phyloP scores from a whole-genome alignment of 1,284 basidiomycete genomes.

The Gymnopus androsaceus region DNA sequence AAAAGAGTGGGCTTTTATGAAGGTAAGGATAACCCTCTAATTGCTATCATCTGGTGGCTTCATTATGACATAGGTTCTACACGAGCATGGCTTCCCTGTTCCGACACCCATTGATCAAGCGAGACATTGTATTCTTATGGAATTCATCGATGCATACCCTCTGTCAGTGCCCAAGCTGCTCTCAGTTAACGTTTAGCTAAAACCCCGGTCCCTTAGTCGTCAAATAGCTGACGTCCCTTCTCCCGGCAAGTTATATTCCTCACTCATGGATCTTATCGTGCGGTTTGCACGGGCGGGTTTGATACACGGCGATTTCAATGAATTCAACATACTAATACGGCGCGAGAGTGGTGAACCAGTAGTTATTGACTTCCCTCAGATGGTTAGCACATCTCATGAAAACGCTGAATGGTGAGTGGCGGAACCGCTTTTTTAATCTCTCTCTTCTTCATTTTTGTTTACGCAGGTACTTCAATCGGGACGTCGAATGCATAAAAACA shows the following conservation, averaged over 20 bases:
- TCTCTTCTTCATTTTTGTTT: conserved; percentile 15
- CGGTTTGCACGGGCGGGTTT: conserved; percentile 91
- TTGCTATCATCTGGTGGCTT: background rate
- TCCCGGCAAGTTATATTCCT: conserved; percentile 89
- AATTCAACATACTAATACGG: conserved; percentile 96
- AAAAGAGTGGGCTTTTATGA: conserved; percentile 99
- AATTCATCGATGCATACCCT: conserved; percentile 93
- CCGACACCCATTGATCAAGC: conserved; percentile 93
- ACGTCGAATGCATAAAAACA: conserved; percentile 93
- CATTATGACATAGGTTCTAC: conserved; percentile 66
- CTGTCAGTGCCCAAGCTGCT: conserved; percentile 55
- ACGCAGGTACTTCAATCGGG: conserved; percentile 94
- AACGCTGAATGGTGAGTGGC: conserved; percentile 90
- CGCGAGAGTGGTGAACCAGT: conserved; percentile 82
- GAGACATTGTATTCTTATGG: conserved; percentile 95
- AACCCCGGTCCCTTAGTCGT: conserved; percentile 53
- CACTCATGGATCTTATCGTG: conserved; percentile 94
- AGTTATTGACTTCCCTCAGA: conserved; percentile 99
- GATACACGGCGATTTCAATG: conserved; percentile 99
- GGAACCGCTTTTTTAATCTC: background rate
- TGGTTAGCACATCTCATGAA: conserved; percentile 96
- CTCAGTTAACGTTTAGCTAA: conserved; percentile 15
- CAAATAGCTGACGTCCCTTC: conserved; percentile 85
- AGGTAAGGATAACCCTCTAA: conserved; percentile 50
- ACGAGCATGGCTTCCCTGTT: conserved; percentile 93